Conservation (phyloP, 495 filamentous ascomycete genomes). For the Tuber borchii region DNA sequence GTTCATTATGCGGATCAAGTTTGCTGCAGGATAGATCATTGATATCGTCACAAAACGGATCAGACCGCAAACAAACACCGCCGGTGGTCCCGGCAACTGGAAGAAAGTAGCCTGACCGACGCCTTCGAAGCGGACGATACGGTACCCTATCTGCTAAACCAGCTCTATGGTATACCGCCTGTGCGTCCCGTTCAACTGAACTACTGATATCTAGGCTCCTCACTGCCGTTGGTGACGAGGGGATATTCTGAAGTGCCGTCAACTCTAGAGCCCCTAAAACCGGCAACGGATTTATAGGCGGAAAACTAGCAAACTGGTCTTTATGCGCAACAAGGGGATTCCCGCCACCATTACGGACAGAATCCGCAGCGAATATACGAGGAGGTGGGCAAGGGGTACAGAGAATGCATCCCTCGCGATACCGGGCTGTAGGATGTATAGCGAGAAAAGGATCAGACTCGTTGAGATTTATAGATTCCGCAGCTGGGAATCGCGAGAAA, state of each 20-base stretch:
- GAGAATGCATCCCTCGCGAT: too few relatives aligned
- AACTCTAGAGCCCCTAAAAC: neutral
- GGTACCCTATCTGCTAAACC: neutral
- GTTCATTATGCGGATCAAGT: neutral
- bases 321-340: neutral
- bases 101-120: neutral
- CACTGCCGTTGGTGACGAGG: neutral
- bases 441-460: too few relatives aligned
- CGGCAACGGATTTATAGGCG: neutral
- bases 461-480: too few relatives aligned
- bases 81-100: neutral
- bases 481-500: too few relatives aligned
- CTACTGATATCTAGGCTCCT: neutral
- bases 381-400: too few relatives aligned
- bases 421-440: too few relatives aligned
- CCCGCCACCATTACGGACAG: neutral
- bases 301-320: neutral
- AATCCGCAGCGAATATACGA: too few relatives aligned
- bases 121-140: neutral
- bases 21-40: neutral
- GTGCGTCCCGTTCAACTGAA: neutral
- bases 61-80: neutral
- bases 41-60: neutral
- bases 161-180: neutral
- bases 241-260: neutral